These are phyloP conservation scores for Rhizophora mangle DNA, from an alignment of 345 rosid species.

Conservation along the genomic window DNA sequence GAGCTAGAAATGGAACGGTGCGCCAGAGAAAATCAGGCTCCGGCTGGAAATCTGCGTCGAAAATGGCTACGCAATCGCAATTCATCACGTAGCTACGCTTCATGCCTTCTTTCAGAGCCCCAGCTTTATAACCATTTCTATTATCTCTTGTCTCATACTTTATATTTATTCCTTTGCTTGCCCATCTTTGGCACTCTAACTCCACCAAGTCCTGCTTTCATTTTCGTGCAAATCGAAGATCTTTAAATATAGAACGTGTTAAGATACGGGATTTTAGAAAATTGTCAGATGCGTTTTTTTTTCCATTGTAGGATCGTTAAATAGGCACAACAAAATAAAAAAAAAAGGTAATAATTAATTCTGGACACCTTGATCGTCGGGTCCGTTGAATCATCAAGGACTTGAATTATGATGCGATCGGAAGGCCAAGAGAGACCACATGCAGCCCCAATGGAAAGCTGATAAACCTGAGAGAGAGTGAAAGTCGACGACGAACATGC, in stretches of 20 bases:
- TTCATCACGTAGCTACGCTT: conserved; percentile 70
- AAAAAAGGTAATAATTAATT: background rate
- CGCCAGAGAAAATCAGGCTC: conserved; percentile 90
- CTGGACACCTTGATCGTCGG: conserved; percentile 58
- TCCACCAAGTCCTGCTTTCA: conserved; percentile 68
- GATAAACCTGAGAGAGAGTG: conserved; percentile 59
- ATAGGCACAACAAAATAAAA: background rate
- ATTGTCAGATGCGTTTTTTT: background rate
- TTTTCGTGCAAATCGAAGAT: conserved; percentile 9
- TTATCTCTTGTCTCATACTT: conserved; percentile 81
- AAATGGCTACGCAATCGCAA: conserved; percentile 84
- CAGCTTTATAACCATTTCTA: conserved; percentile 88
- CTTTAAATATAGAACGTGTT: background rate
- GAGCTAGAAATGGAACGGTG: conserved; percentile 71
- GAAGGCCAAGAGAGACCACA: conserved; percentile 98
- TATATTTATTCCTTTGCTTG: conserved; percentile 89
- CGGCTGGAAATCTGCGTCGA: conserved; percentile 98
- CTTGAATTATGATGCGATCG: conserved; percentile 80
- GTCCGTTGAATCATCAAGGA: conserved; percentile 95
- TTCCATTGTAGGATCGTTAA: background rate
- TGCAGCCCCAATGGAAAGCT: conserved; percentile 87
- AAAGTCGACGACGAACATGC: background rate
- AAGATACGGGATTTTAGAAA: background rate
- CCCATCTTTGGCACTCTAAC: conserved; percentile 90
- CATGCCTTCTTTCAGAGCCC: conserved; percentile 95